phyloP scores from a whole-genome alignment of 495 filamentous ascomycete genomes.

The Evansstolkia leycettana region DNA sequence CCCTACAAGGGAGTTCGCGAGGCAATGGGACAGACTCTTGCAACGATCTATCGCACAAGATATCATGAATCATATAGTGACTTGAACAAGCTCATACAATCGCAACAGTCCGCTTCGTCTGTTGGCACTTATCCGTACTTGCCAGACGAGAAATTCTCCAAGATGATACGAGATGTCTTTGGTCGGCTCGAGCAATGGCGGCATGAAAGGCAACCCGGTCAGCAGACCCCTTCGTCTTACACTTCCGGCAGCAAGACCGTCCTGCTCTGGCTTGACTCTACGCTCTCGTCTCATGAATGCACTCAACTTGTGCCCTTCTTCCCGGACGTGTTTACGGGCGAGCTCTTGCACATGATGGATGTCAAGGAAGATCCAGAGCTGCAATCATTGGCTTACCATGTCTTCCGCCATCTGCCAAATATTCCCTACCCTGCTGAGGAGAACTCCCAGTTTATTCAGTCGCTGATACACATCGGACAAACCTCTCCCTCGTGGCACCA shows the following conservation, averaged over 20 bases:
- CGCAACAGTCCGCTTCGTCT: slow-evolving; percentile 66
- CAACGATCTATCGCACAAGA: slow-evolving; percentile 73
- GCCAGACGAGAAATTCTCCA: slow-evolving; percentile 60
- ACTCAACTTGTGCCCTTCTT: slow-evolving; percentile 86
- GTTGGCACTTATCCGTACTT: slow-evolving; percentile 77
- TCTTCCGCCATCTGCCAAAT: slow-evolving; percentile 94
- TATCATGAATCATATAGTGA: slow-evolving; percentile 88
- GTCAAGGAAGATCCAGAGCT: slow-evolving; percentile 97
- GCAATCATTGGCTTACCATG: slow-evolving; percentile 88
- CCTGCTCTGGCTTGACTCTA: slow-evolving; percentile 86
- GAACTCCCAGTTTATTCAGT: slow-evolving; percentile 69
- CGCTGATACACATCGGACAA: slow-evolving; percentile 80
- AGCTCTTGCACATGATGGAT: slow-evolving; percentile 99
- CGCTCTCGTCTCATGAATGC: slow-evolving; percentile 83
- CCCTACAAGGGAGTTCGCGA: slow-evolving; percentile 96
- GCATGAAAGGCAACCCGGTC: slow-evolving; percentile 68
- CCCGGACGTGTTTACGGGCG: slow-evolving; percentile 73
- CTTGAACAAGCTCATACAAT: slow-evolving; percentile 58
- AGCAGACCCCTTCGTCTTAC: slow-evolving; percentile 87
- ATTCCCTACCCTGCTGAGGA: slow-evolving; percentile 84
- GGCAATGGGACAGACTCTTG: slow-evolving; percentile 81
- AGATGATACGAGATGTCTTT: slow-evolving; percentile 67
- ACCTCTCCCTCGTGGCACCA: slow-evolving; percentile 91
- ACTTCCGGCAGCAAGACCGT: slow-evolving; percentile 95
- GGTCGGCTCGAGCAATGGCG: slow-evolving; percentile 77